Conservation (phyloP, 129 eudicot genomes). For the Lactuca sativa region DNA sequence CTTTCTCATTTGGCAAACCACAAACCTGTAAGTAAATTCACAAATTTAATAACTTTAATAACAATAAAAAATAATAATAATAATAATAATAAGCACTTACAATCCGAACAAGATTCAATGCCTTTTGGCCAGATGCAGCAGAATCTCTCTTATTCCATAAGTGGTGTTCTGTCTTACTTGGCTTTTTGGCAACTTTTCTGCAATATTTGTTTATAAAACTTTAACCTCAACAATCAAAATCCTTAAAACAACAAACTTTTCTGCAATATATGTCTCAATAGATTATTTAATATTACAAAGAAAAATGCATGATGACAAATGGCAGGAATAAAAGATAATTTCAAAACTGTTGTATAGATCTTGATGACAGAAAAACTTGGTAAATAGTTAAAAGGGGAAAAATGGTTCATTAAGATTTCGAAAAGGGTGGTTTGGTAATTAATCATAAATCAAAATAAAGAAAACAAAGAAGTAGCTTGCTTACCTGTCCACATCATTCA, state of each 20-base stretch:
- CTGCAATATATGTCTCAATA: too few species aligned
- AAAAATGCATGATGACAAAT: too few species aligned
- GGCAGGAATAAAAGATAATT: too few species aligned
- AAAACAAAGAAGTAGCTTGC: slow-evolving; percentile 8
- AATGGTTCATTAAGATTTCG: too few species aligned
- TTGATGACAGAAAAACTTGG: background rate
- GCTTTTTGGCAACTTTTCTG: slow-evolving; percentile 49
- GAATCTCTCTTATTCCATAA: slow-evolving; percentile 80
- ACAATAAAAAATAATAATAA: background rate
- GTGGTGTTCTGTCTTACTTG: slow-evolving; percentile 78
- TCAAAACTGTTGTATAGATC: background rate
- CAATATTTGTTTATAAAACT: slow-evolving; percentile 5
- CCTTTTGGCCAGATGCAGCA: slow-evolving; percentile 73
- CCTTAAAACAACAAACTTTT: background rate
- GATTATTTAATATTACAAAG: too few species aligned
- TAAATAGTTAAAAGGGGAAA: too few species aligned
- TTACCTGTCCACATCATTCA: slow-evolving; percentile 35
- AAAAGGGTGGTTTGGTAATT: too few species aligned
- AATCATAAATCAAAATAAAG: background rate
- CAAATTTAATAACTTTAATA: background rate
- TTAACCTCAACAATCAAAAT: background rate
- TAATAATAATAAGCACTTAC: slow-evolving; percentile 36
- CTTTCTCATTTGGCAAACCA: slow-evolving; percentile 84
- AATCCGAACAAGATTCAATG: slow-evolving; percentile 63
- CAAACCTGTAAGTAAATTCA: slow-evolving; percentile 48